These are phyloP conservation scores for Evansstolkia leycettana DNA, from an alignment of 495 filamentous ascomycete species.

Conservation along the genomic window DNA sequence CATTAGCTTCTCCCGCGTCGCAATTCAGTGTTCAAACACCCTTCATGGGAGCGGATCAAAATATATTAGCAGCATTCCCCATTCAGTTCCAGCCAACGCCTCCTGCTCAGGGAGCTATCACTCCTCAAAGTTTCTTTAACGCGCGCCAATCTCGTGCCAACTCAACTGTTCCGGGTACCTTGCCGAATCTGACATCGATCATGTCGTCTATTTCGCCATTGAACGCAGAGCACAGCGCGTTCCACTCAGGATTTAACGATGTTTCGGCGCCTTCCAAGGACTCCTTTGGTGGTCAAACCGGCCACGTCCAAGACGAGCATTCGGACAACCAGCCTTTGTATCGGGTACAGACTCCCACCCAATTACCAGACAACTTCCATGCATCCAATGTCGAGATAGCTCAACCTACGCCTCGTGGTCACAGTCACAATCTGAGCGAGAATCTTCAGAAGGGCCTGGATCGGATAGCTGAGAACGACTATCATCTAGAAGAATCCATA, in stretches of 20 bases:
- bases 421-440: slow-evolving; percentile 53
- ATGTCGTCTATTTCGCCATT: slow-evolving; percentile 34
- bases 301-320: slow-evolving; percentile 10
- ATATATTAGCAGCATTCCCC: slow-evolving; percentile 23
- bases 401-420: slow-evolving; percentile 51
- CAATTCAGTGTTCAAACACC: slow-evolving; percentile 32
- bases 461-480: slow-evolving; percentile 52
- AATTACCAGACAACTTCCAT: slow-evolving; percentile 30
- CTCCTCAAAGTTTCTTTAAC: slow-evolving; percentile 32
- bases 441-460: slow-evolving; percentile 78
- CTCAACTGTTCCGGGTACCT: slow-evolving; percentile 17
- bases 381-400: slow-evolving; percentile 44
- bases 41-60: slow-evolving; percentile 30
- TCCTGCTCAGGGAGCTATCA: slow-evolving; percentile 29
- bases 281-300: slow-evolving; percentile 12
- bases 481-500: slow-evolving; percentile 65
- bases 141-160: slow-evolving; percentile 19
- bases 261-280: slow-evolving; percentile 9
- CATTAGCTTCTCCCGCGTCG: slow-evolving; percentile 45
- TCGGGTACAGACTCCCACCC: slow-evolving; percentile 21
- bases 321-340: slow-evolving; percentile 16
- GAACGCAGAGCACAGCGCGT: slow-evolving; percentile 20
- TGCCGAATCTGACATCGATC: slow-evolving; percentile 29
- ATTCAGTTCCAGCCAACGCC: slow-evolving; percentile 35
- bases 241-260: slow-evolving; percentile 22